These are phyloP conservation scores for Neurospora terricola DNA, from an alignment of 495 filamentous ascomycete genomes.

Conservation along the genomic window DNA sequence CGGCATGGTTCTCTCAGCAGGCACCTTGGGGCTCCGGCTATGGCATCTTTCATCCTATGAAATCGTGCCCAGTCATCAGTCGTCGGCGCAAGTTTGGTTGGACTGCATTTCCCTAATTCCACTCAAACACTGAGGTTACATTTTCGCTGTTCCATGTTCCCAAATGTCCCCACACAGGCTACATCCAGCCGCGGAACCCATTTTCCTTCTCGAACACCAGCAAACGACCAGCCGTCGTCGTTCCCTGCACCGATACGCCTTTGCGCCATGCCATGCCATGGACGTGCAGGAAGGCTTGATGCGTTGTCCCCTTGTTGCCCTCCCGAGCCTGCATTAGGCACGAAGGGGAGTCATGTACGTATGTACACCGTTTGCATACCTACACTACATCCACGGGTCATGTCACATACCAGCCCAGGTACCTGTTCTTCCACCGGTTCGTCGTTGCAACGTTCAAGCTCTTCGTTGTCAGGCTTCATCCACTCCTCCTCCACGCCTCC, in stretches of 20 bases:
- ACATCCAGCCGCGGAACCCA: slow-evolving; percentile 3
- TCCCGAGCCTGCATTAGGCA: slow-evolving; percentile 15
- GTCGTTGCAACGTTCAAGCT: background rate
- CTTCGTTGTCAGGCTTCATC: background rate
- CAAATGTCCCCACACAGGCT: slow-evolving; percentile 9
- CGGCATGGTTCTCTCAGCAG: slow-evolving; percentile 20
- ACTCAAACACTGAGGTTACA: slow-evolving; percentile 22
- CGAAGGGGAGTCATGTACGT: background rate
- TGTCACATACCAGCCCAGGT: background rate
- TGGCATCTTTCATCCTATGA: slow-evolving; percentile 22
- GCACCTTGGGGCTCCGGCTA: slow-evolving; percentile 15
- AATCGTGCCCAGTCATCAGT: slow-evolving; percentile 32
- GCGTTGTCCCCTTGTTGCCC: slow-evolving; percentile 20
- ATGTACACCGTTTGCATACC: background rate
- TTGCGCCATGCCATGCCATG: slow-evolving; percentile 2
- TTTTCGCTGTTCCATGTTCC: slow-evolving; percentile 10
- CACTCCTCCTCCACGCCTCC: background rate
- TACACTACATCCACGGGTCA: background rate
- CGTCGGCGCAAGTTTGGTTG: slow-evolving; percentile 23
- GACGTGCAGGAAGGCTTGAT: slow-evolving; percentile 23
- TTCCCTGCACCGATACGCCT: slow-evolving; percentile 8
- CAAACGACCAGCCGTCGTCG: slow-evolving; percentile 8
- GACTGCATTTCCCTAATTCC: slow-evolving; percentile 21
- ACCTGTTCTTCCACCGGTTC: background rate
- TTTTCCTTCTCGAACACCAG: slow-evolving; percentile 17